Percentiles rank a stretch among this genome's conserved stretches.
These are phyloP conservation scores for Aspergillus nidulans DNA, from an alignment of 495 filamentous ascomycete genomes.

Conservation along the genomic window DNA sequence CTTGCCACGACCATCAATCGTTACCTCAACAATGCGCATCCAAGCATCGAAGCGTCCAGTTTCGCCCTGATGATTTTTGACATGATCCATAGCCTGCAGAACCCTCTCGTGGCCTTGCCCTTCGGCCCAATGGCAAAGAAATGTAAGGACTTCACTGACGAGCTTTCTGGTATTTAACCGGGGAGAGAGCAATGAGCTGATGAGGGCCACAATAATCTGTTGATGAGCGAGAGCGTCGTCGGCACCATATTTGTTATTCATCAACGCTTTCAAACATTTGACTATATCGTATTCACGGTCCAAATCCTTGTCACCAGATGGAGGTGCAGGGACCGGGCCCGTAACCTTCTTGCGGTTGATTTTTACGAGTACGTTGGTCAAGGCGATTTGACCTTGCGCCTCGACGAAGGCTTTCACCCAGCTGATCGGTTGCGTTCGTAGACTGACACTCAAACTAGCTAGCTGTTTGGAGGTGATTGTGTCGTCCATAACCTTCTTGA, in stretches of 20 bases:
- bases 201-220: slow-evolving; percentile 81
- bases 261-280: slow-evolving; percentile 92
- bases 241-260: slow-evolving; percentile 99
- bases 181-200: slow-evolving; percentile 81
- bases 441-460: slow-evolving; percentile 84
- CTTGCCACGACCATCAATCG: slow-evolving; percentile 93
- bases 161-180: slow-evolving; percentile 89
- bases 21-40: slow-evolving; percentile 98
- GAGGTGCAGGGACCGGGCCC: slow-evolving; percentile 63
- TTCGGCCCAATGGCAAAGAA: slow-evolving; percentile 93
- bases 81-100: slow-evolving; percentile 84
- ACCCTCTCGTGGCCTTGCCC: slow-evolving; percentile 95
- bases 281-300: slow-evolving; percentile 97
- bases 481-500: slow-evolving; percentile 94
- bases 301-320: slow-evolving; percentile 73
- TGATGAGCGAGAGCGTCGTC: slow-evolving; percentile 94
- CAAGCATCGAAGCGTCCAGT: slow-evolving; percentile 97
- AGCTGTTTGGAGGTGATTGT: slow-evolving; percentile 87
- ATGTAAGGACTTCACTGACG: slow-evolving; percentile 93
- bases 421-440: slow-evolving; percentile 90
- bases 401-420: slow-evolving; percentile 98
- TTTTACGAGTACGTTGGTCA: slow-evolving; percentile 89
- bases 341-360: slow-evolving; percentile 82
- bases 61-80: slow-evolving; percentile 85
- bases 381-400: slow-evolving; percentile 92